Percentiles rank a stretch among this genome's conserved stretches.
phyloP scores from a whole-genome alignment of 2,329 filamentous ascomycete genomes.

The Eutypella sp. region DNA sequence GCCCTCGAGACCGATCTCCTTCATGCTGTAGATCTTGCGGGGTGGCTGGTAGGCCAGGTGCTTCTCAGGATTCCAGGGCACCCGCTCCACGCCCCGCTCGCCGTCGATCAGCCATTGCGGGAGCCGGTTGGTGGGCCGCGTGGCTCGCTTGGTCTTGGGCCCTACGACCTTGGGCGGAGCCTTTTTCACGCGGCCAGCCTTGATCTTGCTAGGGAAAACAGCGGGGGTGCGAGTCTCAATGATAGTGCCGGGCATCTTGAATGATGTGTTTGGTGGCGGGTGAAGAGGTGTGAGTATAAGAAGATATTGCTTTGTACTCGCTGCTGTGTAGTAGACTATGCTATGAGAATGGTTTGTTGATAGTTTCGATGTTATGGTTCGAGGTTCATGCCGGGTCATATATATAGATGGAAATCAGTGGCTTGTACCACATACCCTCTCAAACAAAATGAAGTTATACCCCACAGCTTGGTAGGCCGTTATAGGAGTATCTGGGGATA shows the following conservation, averaged over 20 bases:
- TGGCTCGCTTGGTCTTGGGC: slow-evolving; percentile 23
- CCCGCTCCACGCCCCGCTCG: slow-evolving; percentile 8
- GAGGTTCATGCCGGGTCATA: not conserved
- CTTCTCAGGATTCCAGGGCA: slow-evolving; percentile 40
- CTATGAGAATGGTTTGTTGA: not conserved
- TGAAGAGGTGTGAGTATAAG: not conserved
- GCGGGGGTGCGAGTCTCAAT: not conserved
- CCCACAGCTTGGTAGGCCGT: not conserved
- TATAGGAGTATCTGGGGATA: not conserved
- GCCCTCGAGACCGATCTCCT: slow-evolving; percentile 46
- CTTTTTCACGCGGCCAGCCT: not conserved
- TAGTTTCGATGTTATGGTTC: not conserved
- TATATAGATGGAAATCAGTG: not conserved
- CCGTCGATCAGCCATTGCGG: slow-evolving; percentile 24
- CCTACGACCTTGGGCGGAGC: slow-evolving; percentile 20
- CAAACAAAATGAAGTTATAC: not conserved
- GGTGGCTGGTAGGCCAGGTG: slow-evolving; percentile 44
- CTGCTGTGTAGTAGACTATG: not conserved
- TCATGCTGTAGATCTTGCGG: slow-evolving; percentile 45
- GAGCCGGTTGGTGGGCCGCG: slow-evolving; percentile 20
- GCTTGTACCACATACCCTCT: not conserved
- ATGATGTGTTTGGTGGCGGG: not conserved
- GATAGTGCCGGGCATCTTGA: not conserved
- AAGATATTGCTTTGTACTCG: not conserved
- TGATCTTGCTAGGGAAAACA: not conserved